A percentile compares a stretch with the other conserved stretches of the same genome.
phyloP scores from a whole-genome alignment of 2,329 filamentous ascomycete genomes.

The Ilyonectria robusta region DNA sequence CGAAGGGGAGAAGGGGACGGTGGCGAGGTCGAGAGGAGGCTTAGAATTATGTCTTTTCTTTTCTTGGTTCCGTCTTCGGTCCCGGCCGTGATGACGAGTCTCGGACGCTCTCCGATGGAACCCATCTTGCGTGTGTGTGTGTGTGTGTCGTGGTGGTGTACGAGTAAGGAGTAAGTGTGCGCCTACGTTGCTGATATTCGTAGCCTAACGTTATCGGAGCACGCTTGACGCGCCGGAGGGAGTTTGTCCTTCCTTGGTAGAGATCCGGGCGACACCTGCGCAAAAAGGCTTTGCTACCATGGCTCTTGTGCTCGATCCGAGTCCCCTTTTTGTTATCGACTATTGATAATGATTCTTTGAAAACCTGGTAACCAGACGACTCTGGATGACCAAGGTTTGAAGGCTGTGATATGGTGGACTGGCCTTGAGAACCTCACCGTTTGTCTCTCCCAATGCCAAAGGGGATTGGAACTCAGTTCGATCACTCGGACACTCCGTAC shows the following conservation, averaged over 20 bases:
- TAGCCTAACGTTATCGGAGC: background rate
- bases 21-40: background rate
- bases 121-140: background rate
- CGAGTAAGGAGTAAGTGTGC: background rate
- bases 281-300: background rate
- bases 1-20: background rate
- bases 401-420: background rate
- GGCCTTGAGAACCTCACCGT: background rate
- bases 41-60: no score
- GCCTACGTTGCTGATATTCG: background rate
- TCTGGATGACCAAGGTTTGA: background rate
- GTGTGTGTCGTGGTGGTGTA: background rate
- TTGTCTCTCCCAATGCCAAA: background rate
- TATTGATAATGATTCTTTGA: background rate
- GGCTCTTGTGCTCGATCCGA: background rate
- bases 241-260: background rate
- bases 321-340: background rate
- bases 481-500: background rate
- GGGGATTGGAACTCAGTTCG: background rate
- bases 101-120: no score
- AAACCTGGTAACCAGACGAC: background rate
- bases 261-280: background rate
- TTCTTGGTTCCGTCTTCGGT: no score
- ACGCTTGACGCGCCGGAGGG: background rate
- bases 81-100: no score